These are phyloP conservation scores for Anisodus acutangulus DNA, from an alignment of 257 asterid genomes.

Conservation along the genomic window DNA sequence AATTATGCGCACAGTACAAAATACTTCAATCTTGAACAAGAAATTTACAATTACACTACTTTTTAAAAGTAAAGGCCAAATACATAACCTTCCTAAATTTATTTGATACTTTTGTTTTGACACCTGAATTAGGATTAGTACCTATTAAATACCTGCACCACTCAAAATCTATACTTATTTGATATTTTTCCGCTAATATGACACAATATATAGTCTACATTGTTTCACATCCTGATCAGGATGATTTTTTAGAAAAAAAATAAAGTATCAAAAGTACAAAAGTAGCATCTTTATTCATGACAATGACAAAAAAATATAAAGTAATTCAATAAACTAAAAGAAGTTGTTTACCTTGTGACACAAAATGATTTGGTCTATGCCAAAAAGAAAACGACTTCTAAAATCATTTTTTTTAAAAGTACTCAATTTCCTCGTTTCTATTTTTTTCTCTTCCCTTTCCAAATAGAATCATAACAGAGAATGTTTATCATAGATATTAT, in stretches of 20 bases:
- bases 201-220: no score
- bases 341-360: neutral
- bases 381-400: neutral
- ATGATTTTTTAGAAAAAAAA: no score
- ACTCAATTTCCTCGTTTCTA: neutral
- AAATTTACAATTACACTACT: neutral
- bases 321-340: neutral
- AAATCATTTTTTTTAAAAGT: no score
- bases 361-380: neutral
- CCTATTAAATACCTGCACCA: no score
- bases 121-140: no score
- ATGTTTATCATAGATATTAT: no score
- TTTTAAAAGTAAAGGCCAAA: no score
- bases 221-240: no score
- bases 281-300: conserved; percentile 22
- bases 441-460: neutral
- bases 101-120: no score
- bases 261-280: neutral
- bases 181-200: no score
- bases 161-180: no score
- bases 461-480: neutral
- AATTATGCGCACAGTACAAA: neutral
- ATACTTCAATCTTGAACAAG: neutral
- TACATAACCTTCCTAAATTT: no score
- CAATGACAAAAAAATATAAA: neutral